Conservation (phyloP, 768 basidiomycete species). For the Tylopilus subfusipes region DNA sequence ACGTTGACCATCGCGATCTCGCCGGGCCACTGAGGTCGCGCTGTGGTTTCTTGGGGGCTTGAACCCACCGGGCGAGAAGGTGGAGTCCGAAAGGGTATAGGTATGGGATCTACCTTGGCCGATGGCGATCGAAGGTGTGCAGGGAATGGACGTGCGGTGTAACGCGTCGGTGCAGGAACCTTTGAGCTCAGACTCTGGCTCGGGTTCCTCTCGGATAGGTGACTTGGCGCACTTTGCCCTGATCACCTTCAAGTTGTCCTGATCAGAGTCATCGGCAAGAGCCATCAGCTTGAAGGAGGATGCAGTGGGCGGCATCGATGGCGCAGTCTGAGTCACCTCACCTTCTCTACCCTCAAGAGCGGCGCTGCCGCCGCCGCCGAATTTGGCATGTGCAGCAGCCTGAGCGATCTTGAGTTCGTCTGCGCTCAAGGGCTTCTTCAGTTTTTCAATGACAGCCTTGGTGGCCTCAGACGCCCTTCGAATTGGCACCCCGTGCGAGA, state of each 20-base stretch:
- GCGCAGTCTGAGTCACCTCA: too few species aligned
- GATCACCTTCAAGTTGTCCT: conserved; percentile 23
- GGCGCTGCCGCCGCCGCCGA: conserved; percentile 74
- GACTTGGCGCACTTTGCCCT: conserved; percentile 16
- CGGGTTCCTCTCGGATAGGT: conserved; percentile 22
- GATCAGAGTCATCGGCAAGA: conserved; percentile 29
- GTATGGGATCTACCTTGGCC: conserved; percentile 24
- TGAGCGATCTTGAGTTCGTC: conserved; percentile 79
- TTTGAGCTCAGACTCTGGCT: conserved; percentile 27
- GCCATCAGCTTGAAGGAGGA: conserved; percentile 31
- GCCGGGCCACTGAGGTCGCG: too few species aligned
- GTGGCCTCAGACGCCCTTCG: conserved; percentile 61
- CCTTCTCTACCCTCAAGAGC: conserved; percentile 69
- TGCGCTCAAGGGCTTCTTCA: conserved; percentile 55
- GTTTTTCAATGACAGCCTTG: conserved; percentile 59
- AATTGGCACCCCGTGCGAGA: conserved; percentile 65
- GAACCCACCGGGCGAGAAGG: too few species aligned
- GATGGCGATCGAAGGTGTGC: conserved; percentile 23
- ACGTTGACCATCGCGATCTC: too few species aligned
- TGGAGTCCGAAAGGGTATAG: too few species aligned
- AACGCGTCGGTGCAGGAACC: conserved; percentile 13
- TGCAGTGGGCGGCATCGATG: conserved; percentile 27
- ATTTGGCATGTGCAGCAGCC: conserved; percentile 88
- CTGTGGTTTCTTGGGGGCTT: too few species aligned
- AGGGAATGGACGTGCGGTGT: conserved; percentile 25